Base-by-base conservation (phyloP, 129 eudicot genomes). In the Saussurea involucrata region DNA sequence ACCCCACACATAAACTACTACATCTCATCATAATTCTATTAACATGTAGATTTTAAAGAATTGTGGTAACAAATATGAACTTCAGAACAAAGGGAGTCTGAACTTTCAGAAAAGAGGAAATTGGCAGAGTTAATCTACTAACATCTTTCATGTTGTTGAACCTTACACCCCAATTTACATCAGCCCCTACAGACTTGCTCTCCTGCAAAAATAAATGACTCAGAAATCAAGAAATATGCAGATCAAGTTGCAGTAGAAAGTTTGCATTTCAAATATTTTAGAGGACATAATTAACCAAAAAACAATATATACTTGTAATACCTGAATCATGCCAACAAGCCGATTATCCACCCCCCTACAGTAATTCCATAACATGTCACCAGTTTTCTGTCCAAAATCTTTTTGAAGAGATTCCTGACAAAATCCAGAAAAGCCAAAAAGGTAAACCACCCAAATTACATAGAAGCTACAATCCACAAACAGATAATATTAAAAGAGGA, bases 111-210 rank as follows among this genome's bases (percentile, higher is more conserved):
- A 31, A 36, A 25, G 4, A 69, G 29, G 55, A 68, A 57, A 70
- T 21, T 71, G 55, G 17, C 8, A 61, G 25, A 55, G 27, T 25
- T 77, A 37, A 68, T 74, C 10, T 63, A 85, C 92, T 80, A 60
- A 90, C 98, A 88, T 94, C 96, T 77, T 85, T 87, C 58, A 75
- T 15, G 79, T 91, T 84, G 31, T 83, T 91, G 79, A 94, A 94
- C 75, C 98, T 83, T 79, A 94, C 98, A 77, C 98, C 98, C 97
- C 97, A 94, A 74, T 94, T 94, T 60, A 94, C 93, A 22, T 94
- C 98, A 81, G 98, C 98, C 58, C 98, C 97, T 71, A 91, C 84
- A 21, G 97, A 91, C 88, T 94, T 91, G 85, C 81, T 86, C 74
- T 91, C 97, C 98, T 94, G 88, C 83, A 78, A 69, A 72, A 17